Evolutionary conservation across 2,329 filamentous ascomycete species (phyloP), one percentile per base, ranked within the genome.

Genomic region (Fusarium sp.): DNA sequence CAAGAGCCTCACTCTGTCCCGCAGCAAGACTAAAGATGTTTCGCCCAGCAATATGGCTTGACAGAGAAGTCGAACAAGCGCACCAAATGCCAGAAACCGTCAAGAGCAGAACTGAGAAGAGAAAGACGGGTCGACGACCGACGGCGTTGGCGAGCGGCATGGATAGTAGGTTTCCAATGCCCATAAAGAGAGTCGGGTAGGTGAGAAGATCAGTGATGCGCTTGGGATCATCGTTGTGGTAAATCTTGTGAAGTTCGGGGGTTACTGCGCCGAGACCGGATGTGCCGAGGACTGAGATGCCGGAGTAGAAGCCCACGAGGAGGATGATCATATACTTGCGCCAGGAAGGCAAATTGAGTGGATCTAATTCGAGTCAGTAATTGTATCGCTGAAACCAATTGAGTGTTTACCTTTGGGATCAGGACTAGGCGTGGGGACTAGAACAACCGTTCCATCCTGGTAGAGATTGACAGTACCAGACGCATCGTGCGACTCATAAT

Each of bases 301-400:
- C 48, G 10, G 61, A 64, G 18, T 64, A 64, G 15, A 64, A 64
- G 20, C 61, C 61, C 0, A 64, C 58, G 7, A 64, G 44, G 11
- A 64, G 29, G 8, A 64, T 64, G 13, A 64, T 49, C 29, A 44
- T 48, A 20, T 64, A 63, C 20, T 64, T 64, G 8, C 59, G 58
- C 61, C 61, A 64, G 1, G 11, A 1, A 1, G 61, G 58, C 8
- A 64, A 24, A 15, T 64, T 64, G 0, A 64, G 34, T 15, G 61
- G 61, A 27, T 64, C 61, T 64, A 1, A 3, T 0, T 8, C 8
- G 1, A 11, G 12, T 29, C 2, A 44, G 20, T 13, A 4, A 5
- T 2, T n/a, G 18, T 4, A 0, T 18, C 1, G 2, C 2, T n/a
- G 6, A 8, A 3, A 6, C 6, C 1, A 27, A 16, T 7, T 6